Evolutionary conservation across 371 early-diverging fungal species (phyloP).

Genomic region (Mortierella sp.): DNA sequence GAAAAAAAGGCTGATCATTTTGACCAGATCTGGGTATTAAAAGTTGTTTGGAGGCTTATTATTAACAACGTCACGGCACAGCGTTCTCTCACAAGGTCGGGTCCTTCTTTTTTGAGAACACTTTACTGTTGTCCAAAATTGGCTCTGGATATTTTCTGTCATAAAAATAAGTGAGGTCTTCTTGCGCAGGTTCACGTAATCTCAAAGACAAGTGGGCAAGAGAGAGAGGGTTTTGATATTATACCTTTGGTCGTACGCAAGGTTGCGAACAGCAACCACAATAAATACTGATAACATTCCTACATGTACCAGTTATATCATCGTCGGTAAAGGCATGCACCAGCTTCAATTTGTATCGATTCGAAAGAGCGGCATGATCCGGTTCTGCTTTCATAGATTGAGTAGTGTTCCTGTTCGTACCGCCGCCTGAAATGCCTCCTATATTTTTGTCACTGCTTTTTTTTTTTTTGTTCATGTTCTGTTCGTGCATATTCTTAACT

Average conservation of each 20-base stretch:
- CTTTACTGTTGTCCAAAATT: constrained; percentile 36
- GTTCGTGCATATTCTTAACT: background rate
- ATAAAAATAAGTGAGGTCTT: background rate
- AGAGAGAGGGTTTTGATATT: background rate
- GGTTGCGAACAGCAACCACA: background rate
- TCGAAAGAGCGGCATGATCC: background rate
- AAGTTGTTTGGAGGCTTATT: too few relatives aligned
- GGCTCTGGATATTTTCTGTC: constrained; percentile 21
- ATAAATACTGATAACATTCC: background rate
- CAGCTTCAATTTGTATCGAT: constrained; percentile 2
- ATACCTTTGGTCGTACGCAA: too few relatives aligned
- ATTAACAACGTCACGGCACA: background rate
- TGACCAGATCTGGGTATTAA: too few relatives aligned
- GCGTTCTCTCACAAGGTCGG: constrained; percentile 9
- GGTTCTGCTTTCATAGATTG: background rate
- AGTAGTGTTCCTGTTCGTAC: background rate
- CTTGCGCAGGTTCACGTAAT: too few relatives aligned
- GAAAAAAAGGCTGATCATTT: too few relatives aligned
- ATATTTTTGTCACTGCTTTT: background rate
- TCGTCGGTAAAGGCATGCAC: constrained; percentile 7
- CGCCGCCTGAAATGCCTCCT: background rate
- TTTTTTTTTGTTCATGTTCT: background rate
- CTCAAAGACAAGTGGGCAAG: too few relatives aligned
- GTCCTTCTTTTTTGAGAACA: constrained; percentile 13
- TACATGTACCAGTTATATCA: constrained; percentile 32